Percentiles rank a stretch among this genome's conserved stretches.
phyloP scores from a whole-genome alignment of 2,329 filamentous ascomycete genomes.

The Aspergillus pseudoterreus region DNA sequence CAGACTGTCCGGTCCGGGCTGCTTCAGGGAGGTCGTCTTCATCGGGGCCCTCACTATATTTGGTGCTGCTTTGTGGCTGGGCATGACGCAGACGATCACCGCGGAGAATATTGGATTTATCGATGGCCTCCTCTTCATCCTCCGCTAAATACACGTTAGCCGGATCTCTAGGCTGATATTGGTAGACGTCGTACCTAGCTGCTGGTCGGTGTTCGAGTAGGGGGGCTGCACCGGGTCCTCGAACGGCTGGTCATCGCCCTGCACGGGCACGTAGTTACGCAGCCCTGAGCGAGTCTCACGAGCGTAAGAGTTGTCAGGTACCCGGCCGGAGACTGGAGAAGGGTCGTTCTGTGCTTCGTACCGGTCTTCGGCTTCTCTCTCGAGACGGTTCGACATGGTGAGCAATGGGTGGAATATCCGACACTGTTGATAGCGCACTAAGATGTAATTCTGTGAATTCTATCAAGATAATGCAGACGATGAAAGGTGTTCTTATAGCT shows the following conservation, averaged over 20 bases:
- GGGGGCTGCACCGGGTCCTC: slow-evolving; percentile 29
- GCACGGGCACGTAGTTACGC: slow-evolving; percentile 18
- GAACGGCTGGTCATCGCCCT: slow-evolving; percentile 18
- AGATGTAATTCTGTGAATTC: too few species aligned
- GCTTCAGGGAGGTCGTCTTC: slow-evolving; percentile 20
- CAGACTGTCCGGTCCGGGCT: too few species aligned
- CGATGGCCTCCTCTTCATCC: slow-evolving; percentile 21
- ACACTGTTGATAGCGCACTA: too few species aligned
- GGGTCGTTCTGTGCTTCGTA: slow-evolving; percentile 27
- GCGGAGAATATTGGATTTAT: slow-evolving; percentile 18
- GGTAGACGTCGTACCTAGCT: slow-evolving; percentile 23
- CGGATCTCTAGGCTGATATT: background rate
- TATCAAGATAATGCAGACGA: too few species aligned
- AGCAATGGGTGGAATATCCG: background rate
- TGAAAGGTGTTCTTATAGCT: too few species aligned
- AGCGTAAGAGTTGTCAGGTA: slow-evolving; percentile 21
- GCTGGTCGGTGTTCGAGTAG: slow-evolving; percentile 23
- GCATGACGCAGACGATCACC: slow-evolving; percentile 22
- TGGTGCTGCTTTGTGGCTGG: slow-evolving; percentile 17
- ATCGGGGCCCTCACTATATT: slow-evolving; percentile 21
- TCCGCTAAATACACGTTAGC: slow-evolving; percentile 7
- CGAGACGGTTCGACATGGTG: slow-evolving; percentile 19
- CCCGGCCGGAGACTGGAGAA: slow-evolving; percentile 19
- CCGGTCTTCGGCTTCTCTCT: slow-evolving; percentile 25
- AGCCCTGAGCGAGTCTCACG: slow-evolving; percentile 16